Evolutionary conservation across 2,329 filamentous ascomycete species (phyloP), one percentile per base, ranked within the genome.

Genomic region (Pseudomassariella vexata): DNA sequence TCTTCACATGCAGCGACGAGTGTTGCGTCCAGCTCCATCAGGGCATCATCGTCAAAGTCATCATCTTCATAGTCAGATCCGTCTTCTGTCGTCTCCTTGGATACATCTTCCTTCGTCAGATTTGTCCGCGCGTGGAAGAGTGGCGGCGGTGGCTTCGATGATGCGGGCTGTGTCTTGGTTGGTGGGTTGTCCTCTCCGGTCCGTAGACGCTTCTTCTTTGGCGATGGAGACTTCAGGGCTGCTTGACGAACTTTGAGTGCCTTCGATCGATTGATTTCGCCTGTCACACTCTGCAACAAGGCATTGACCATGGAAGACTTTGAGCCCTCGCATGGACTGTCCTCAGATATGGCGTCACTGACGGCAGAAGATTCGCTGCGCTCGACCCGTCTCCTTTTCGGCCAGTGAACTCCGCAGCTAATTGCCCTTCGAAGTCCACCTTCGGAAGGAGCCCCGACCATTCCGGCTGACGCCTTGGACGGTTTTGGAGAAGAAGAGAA

Each of bases 401-500:
- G 79, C 71, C 81, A 85, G 44, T 83, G 73, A 16, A 73, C 66
- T 12, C 79, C 81, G 49, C 79, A 84, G 52, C 81, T 87, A 37
- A 79, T 70, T 3, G 81, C 71, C 42, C 81, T 72, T 45, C 80
- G 70, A 24, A 86, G 55, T 5, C 64, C 65, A 37, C 59, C 63
- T 39, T 61, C 66, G 28, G 61, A 62, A 41, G 59, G 60, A n/a
- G 29, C 22, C 6, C 18, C 28, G 21, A 12, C 10, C 34, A 57
- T 54, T 20, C 53, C 55, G 24, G 49, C 52, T 2, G 55, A 54
- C 32, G 58, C 56, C 37, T 61, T 76, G 2, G 55, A 60, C 1
- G 76, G 71, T 19, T 79, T 77, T 31, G 82, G 81, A 3, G 82
- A 86, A 5, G 80, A 85, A 1, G 81, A 84, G 3, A 79, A 68